These are phyloP conservation scores for Berberis thunbergii DNA, from an alignment of 164 flowering plant species.

Conservation along the genomic window DNA sequence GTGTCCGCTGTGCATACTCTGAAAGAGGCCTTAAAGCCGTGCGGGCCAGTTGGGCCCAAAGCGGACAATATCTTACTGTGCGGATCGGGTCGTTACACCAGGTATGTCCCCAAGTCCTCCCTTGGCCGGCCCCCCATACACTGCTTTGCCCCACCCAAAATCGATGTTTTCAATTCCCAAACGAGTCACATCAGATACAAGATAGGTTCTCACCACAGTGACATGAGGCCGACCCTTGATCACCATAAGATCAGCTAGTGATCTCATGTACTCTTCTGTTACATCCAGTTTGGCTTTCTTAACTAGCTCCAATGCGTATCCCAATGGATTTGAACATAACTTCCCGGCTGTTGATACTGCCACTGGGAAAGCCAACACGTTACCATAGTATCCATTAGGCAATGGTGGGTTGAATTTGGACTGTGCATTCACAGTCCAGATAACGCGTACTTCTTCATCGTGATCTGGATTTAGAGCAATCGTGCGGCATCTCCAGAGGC, in stretches of 20 bases:
- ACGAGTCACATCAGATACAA: slow-evolving; percentile 43
- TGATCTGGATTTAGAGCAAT: too few relatives aligned
- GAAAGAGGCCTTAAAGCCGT: too few relatives aligned
- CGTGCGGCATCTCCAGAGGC: too few relatives aligned
- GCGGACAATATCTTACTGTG: too few relatives aligned
- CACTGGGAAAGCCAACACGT: slow-evolving; percentile 13
- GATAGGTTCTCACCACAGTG: slow-evolving; percentile 26
- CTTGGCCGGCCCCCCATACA: slow-evolving; percentile 24
- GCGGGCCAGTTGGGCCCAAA: too few relatives aligned
- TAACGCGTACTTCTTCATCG: not conserved
- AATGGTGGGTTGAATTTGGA: slow-evolving; percentile 4
- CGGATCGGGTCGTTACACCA: too few relatives aligned
- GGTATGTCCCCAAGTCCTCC: too few relatives aligned
- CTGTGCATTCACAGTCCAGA: slow-evolving; percentile 21
- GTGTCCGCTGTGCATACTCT: too few relatives aligned
- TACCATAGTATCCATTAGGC: slow-evolving; percentile 25
- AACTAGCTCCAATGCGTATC: too few relatives aligned
- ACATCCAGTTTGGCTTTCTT: slow-evolving; percentile 12
- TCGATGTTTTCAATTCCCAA: slow-evolving; percentile 43
- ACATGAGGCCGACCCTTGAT: slow-evolving; percentile 20
- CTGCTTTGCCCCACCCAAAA: slow-evolving; percentile 57
- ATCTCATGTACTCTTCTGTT: slow-evolving; percentile 25
- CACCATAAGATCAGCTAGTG: slow-evolving; percentile 25
- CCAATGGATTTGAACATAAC: too few relatives aligned
- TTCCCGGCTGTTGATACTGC: slow-evolving; percentile 8